Base-by-base conservation (phyloP, 2,329 filamentous ascomycete species). In the Lecanicillium sp. region DNA sequence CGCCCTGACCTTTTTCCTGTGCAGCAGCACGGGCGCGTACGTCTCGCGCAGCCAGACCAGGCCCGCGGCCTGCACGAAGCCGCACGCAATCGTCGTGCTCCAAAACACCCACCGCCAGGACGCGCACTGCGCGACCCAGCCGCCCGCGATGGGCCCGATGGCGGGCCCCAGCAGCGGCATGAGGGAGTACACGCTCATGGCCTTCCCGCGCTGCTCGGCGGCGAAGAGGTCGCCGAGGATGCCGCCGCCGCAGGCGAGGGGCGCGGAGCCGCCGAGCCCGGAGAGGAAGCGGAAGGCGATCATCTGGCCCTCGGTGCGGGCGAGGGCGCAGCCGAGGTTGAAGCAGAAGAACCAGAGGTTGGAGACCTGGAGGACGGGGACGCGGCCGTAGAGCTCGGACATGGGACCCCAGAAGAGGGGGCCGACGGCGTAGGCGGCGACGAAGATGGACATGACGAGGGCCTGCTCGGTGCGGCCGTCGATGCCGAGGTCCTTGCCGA, bases 71-170 rank as follows among this genome's bases (percentile, higher is more conserved):
- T 86, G 82, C 43, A 88, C 76, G 11, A 78, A 50, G 2, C 71
- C 83, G 49, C 81, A 79, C 9, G 67, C 65, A 49, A 87, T 83
- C 1, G 79, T 78, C 1, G 81, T 84, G 0, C 79, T 71, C 65
- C 77, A 86, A 66, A 88, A 89, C 7, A 80, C 77, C 85, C 85
- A 89, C 32, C 84, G 74, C 86, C 86, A 89, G 1, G 75, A 80
- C 7, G 77, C 72, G 5, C 79, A 70, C 48, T 60, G 57, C 6
- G 66, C 63, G 7, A 73, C 55, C 24, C 64, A 67, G 3, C 68
- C 66, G 10, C 67, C 70, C 4, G 68, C 66, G 51, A 74, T 67
- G 1, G 72, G 71, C 0, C 70, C 78, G 11, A 81, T 42, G 0
- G 70, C 68, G 0, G 79, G 78, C 0, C 79, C 78, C 6, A 75